Conservation (phyloP, 371 early-diverging fungal species). For the Zychaea mexicana region DNA sequence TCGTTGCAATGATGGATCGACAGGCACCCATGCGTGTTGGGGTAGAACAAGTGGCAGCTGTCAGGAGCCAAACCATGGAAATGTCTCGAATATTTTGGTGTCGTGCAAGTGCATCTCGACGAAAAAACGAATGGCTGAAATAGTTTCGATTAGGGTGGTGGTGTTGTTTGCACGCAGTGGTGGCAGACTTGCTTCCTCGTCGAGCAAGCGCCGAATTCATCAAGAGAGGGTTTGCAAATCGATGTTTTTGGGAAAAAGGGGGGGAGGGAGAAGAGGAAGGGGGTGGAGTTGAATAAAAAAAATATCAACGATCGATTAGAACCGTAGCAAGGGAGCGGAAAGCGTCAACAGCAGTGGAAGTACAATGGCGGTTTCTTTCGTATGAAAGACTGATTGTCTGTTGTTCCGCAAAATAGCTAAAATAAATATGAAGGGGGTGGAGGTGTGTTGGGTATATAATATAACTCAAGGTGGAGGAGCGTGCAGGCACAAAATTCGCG, state of each 20-base stretch:
- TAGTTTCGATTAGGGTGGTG: not conserved
- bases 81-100: not conserved
- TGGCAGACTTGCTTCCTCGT: conserved; percentile 13
- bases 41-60: conserved; percentile 5
- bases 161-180: conserved; percentile 9
- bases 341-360: too few species aligned
- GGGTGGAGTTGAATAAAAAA: not conserved
- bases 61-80: conserved; percentile 12
- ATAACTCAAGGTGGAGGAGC: too few species aligned
- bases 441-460: too few species aligned
- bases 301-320: too few species aligned
- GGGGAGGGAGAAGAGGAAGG: not conserved
- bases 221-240: not conserved
- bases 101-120: not conserved
- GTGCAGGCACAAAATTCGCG: not conserved
- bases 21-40: not conserved
- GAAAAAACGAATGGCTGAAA: not conserved
- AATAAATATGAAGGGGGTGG: too few species aligned
- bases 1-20: not conserved
- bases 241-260: not conserved
- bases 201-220: conserved; percentile 13
- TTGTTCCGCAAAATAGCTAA: too few species aligned
- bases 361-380: too few species aligned
- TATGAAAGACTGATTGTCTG: too few species aligned
- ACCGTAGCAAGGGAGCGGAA: too few species aligned